Evolutionary conservation across 352 stramenopile species (phyloP), one percentile per base, ranked within the genome.

Genomic region (Phytophthora syringae): DNA sequence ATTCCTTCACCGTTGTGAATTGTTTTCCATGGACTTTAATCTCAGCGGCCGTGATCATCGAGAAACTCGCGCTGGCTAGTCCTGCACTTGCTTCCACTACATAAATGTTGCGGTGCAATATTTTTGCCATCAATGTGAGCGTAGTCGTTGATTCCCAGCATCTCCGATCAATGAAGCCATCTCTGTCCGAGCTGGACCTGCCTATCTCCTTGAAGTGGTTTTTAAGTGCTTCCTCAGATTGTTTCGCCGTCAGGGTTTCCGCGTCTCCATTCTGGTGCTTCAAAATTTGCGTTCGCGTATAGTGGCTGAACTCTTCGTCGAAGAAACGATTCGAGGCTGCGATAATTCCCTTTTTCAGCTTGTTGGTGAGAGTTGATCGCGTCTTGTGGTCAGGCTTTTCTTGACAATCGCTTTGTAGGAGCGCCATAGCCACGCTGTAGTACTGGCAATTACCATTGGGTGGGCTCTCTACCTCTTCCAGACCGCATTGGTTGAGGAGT

Each of bases 381-480:
- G n/a, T n/a, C n/a, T n/a, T n/a, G 11, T 49, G 18, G 24, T 49
- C 5, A 34, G 42, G 9, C 30, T 49, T n/a, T 15, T n/a, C n/a
- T n/a, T n/a, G n/a, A n/a, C 20, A 28, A 6, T 32, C 42, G n/a
- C 42, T 15, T n/a, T 49, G 21, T 3, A 49, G 42, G 6, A 49
- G 21, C 28, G 42, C 42, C 20, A 30, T 32, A 6, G 42, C 42
- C 7, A 49, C 42, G 13, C 20, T 22, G 15, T 49, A 49, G 15
- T 49, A 49, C 25, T 49, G 42, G 3, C 42, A 49, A 22, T 49
- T 49, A n/a, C 42, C 42, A 32, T 7, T 49, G 9, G 27, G 27
- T n/a, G n/a, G n/a, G n/a, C n/a, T n/a, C n/a, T n/a, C n/a, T n/a
- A n/a, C n/a, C n/a, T n/a, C n/a, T n/a, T n/a, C n/a, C n/a, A n/a